Conservation (phyloP, 129 eudicot genomes). For the Saposhnikovia divaricata region DNA sequence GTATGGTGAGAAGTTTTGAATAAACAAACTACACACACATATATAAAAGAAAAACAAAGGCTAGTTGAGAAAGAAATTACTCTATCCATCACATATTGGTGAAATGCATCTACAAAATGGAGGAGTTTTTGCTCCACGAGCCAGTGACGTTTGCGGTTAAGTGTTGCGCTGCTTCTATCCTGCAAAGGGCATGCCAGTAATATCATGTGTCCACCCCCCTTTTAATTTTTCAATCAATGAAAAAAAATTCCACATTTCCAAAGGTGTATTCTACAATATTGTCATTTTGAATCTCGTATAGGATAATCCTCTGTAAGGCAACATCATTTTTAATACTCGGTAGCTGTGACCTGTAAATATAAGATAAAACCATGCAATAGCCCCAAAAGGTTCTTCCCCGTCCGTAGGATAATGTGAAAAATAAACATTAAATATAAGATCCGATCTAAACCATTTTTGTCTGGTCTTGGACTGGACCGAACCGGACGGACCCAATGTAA, state of each 20-base stretch:
- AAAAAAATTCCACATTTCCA: not conserved
- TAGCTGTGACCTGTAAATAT: not conserved
- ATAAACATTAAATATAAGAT: no score
- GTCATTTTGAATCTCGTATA: not conserved
- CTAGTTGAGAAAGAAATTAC: slow-evolving; percentile 29
- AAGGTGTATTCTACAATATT: not conserved
- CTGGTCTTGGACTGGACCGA: not conserved
- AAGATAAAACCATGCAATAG: not conserved
- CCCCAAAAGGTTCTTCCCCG: not conserved
- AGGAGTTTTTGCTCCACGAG: slow-evolving; percentile 91
- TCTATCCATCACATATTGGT: slow-evolving; percentile 99
- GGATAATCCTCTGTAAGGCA: not conserved
- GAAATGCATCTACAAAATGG: slow-evolving; percentile 97
- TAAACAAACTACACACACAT: not conserved
- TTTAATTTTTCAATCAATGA: not conserved
- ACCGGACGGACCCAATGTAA: not conserved
- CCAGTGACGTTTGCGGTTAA: slow-evolving; percentile 73
- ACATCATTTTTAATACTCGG: not conserved
- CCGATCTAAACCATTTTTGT: not conserved
- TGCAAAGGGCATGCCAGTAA: slow-evolving; percentile 18
- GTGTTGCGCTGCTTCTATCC: slow-evolving; percentile 58
- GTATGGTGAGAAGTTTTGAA: not conserved
- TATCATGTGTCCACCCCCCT: not conserved
- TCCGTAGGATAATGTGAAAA: not conserved
- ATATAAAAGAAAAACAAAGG: not conserved